A percentile compares a stretch with the other conserved stretches of the same genome.
Conservation (phyloP, 2,329 filamentous ascomycete genomes). For the Fusarium fujikuroi region DNA sequence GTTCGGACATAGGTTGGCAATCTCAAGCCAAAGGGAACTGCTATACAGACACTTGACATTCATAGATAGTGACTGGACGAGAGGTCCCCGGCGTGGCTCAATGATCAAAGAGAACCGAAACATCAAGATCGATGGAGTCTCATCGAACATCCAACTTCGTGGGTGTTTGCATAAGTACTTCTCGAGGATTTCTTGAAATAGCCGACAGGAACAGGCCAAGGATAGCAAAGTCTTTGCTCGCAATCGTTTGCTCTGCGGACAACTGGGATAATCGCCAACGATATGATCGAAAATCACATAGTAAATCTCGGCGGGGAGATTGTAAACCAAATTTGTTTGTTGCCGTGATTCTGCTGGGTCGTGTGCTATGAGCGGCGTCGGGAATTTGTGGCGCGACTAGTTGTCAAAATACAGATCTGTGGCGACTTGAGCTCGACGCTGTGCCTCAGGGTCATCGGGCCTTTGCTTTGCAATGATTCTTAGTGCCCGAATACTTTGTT, state of each 20-base stretch:
- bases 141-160: neutral
- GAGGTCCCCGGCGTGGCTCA: neutral
- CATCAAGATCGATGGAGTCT: neutral
- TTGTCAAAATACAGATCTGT: neutral
- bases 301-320: constrained; percentile 13
- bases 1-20: neutral
- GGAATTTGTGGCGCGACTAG: neutral
- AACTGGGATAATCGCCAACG: neutral
- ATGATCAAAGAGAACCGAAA: neutral
- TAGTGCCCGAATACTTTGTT: neutral
- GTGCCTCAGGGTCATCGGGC: constrained; percentile 5
- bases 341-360: neutral
- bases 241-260: neutral
- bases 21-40: neutral
- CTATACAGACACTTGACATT: neutral
- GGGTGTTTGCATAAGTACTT: neutral
- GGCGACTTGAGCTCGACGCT: constrained; percentile 12
- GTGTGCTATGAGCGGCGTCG: neutral
- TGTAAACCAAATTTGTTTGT: rapidly evolving
- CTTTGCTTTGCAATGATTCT: neutral
- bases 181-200: neutral
- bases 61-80: neutral
- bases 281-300: neutral
- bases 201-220: neutral
- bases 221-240: neutral